These are phyloP conservation scores for Kentomonas sorsogonicus DNA, from an alignment of 208 protist genomes.

Conservation along the genomic window DNA sequence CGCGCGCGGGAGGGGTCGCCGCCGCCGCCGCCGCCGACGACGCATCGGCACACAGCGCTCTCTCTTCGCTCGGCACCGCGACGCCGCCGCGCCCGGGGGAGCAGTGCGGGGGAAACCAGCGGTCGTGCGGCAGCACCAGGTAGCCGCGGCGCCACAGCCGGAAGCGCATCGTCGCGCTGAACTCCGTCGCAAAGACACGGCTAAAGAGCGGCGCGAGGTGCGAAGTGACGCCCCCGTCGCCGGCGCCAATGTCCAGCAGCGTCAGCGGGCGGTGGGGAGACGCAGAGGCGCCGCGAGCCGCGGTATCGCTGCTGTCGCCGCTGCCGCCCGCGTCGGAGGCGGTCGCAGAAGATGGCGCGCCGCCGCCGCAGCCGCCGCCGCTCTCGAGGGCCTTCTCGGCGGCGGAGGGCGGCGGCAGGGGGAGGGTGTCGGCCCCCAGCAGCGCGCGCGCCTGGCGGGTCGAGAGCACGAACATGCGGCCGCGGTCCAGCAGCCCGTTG, in stretches of 20 bases:
- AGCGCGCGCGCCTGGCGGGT: slow-evolving; percentile 48
- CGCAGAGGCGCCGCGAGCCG: too few species aligned
- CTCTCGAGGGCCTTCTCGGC: not conserved
- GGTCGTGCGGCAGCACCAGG: slow-evolving; percentile 45
- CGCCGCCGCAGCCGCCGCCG: too few species aligned
- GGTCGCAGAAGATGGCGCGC: too few species aligned
- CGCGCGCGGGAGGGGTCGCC: too few species aligned
- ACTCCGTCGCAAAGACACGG: slow-evolving; percentile 63
- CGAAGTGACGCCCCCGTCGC: slow-evolving; percentile 75
- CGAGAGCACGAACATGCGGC: slow-evolving; percentile 79
- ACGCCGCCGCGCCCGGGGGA: slow-evolving; percentile 56
- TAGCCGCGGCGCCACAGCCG: slow-evolving; percentile 67
- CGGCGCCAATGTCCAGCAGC: slow-evolving; percentile 73
- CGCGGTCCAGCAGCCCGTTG: slow-evolving; percentile 57
- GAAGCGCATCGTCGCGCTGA: slow-evolving; percentile 72
- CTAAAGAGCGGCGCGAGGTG: slow-evolving; percentile 48
- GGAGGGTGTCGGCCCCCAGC: slow-evolving; percentile 26
- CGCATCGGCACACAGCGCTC: too few species aligned
- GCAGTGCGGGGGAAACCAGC: not conserved
- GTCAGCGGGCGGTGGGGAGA: slow-evolving; percentile 18
- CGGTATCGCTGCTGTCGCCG: not conserved
- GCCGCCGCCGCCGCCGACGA: too few species aligned
- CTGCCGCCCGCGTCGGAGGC: not conserved
- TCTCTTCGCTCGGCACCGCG: slow-evolving; percentile 69
- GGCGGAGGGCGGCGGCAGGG: slow-evolving; percentile 6